A percentile compares a stretch with the other conserved stretches of the same genome.
Conservation (phyloP, 352 stramenopile species). For the Globisporangium mamillatum region DNA sequence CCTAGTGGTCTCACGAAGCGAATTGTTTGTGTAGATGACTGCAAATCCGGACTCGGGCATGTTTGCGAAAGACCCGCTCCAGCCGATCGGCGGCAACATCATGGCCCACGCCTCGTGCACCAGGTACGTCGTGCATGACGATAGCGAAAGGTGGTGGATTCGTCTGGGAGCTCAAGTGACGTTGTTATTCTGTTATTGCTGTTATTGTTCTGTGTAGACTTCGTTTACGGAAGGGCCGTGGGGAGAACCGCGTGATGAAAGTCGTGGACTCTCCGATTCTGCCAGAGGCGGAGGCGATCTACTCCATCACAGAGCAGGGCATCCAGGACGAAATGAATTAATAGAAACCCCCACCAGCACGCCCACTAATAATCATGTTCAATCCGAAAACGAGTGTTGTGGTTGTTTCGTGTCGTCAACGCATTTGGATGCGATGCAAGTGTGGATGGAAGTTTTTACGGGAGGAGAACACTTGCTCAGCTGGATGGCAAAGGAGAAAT, state of each 20-base stretch:
- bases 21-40: conserved; percentile 61
- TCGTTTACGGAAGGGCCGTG: conserved; percentile 95
- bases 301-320: conserved; percentile 95
- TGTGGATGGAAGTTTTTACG: neutral
- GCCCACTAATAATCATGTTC: conserved; percentile 1
- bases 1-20: neutral
- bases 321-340: conserved; percentile 92
- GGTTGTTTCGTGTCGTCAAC: neutral
- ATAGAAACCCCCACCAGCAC: conserved; percentile 1
- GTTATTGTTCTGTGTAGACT: conserved; percentile 38
- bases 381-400: neutral
- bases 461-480: neutral
- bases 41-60: conserved; percentile 88
- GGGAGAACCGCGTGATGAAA: conserved; percentile 98
- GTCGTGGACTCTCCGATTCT: conserved; percentile 96
- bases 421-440: neutral
- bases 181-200: conserved; percentile 8
- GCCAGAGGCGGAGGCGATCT: conserved; percentile 97
- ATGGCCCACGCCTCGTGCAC: conserved; percentile 86
- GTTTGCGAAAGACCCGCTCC: conserved; percentile 88
- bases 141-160: neutral
- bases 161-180: neutral
- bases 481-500: neutral
- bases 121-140: conserved; percentile 31
- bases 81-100: conserved; percentile 91